Evolutionary conservation across 768 basidiomycete species (phyloP), one percentile per base, ranked within the genome.

Genomic region (Suillus variegatus): DNA sequence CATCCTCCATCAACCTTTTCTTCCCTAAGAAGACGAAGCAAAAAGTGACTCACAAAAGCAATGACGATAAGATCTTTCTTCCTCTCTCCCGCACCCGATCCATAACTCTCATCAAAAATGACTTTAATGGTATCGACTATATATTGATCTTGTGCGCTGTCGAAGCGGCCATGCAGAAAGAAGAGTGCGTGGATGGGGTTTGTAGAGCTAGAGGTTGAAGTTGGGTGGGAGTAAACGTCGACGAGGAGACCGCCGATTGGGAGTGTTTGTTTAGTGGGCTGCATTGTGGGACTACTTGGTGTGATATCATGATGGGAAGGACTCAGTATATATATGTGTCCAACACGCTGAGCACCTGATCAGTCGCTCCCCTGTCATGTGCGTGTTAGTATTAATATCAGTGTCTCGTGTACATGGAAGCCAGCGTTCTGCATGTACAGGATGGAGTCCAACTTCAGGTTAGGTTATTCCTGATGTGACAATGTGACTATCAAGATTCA

Each of bases 41-140:
- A 18, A 18, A 16, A 12, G 32, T 13, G 43, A 70, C 75, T 73
- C 65, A 64, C 76, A 67, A 67, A 76, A 3, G 69, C 51, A 47
- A 76, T 63, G 41, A 76, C 46, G 25, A 76, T 72, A 67, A 76
- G 57, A 62, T 76, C 76, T 44, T 36, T 71, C 56, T 69, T 70
- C 63, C 64, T 74, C 13, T 44, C 55, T 16, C 28, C 22, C 25
- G 41, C 67, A 20, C 40, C 32, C 32, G 54, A 16, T 41, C 14
- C 43, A 58, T 74, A 75, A 20, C 20, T 62, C 56, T 28, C 2
- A n/a, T 74, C 66, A 12, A 76, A 72, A 56, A 77, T 70, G 12
- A 56, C 60, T 46, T 67, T 68, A 7, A 75, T 71, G 12, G 61
- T 20, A 22, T 61, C 61, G 2, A 32, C 67, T 9, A 76, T 66